Base-by-base conservation (phyloP, 352 stramenopile genomes). In the Saprolegnia diclina region DNA sequence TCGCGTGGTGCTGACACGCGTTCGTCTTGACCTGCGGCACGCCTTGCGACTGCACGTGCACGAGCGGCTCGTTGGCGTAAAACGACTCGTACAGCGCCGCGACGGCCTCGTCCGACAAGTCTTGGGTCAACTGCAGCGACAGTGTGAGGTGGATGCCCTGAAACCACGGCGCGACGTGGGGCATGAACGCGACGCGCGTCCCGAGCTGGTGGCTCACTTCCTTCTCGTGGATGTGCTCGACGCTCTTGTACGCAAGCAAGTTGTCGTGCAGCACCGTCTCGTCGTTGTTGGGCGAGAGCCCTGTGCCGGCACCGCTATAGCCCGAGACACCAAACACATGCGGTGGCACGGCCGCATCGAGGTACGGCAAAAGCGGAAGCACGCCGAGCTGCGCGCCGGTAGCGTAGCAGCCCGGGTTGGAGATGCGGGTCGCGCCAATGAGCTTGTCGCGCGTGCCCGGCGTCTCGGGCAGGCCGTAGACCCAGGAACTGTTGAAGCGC, bases 81-180 rank as follows among this genome's bases (percentile, higher is more conserved):
- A 84, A 92, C 54, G 86, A 79, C 22, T 81, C 69, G 71, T 94
- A 94, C 21, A 91, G 76, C 65, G 87, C 79, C 35, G 91, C 78
- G 24, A 92, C 78, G 38, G 88, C 75, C 37, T 90, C 80, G 61
- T 89, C 85, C 45, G 82, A 83, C 56, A 87, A 80, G 46, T 77
- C 21, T 75, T 65, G 79, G 42, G 87, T 78, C 61, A 95, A 77
- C 67, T 94, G 81, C 42, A 86, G 78, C 19, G 83, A 91, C 56
- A 95, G 74, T n/a, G 87, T 96, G 35, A 97, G 77, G 71, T 97
- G 89, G 71, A 98, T 98, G 63, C 92, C 92, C 64, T 97, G 90
- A 77, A 97, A 97, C 76, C 93, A 97, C 59, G 90, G 80, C 50
- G 92, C 92, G 11, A 98, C 88, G 74, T 97, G 91, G 38, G 92